Conservation (phyloP, 2,329 filamentous ascomycete genomes). For the Fusarium sp. region DNA sequence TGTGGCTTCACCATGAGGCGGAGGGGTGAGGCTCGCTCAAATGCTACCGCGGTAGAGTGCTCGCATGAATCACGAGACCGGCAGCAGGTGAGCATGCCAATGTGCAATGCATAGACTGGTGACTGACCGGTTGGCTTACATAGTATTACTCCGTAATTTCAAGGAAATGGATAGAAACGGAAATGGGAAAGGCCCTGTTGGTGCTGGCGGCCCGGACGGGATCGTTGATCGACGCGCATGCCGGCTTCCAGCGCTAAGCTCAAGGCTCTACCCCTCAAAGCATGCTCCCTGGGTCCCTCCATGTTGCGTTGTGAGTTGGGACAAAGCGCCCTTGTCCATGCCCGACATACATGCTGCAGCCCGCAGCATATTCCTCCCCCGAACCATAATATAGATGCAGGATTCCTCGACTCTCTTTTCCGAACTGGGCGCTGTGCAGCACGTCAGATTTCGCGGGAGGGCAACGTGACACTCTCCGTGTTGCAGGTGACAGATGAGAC, state of each 20-base stretch:
- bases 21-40: neutral
- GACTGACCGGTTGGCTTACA: neutral
- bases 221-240: slow-evolving; percentile 40
- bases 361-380: neutral
- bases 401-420: slow-evolving; percentile 6
- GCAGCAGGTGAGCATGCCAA: neutral
- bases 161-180: slow-evolving; percentile 9
- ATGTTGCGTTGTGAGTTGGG: neutral
- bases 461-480: slow-evolving; percentile 8
- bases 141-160: neutral
- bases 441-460: slow-evolving; percentile 2
- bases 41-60: neutral
- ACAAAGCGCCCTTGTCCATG: slow-evolving; percentile 9
- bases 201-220: slow-evolving; percentile 39
- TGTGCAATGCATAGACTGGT: neutral
- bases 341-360: slow-evolving; percentile 13
- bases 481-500: neutral
- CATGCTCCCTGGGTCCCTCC: neutral
- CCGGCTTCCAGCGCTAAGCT: slow-evolving; percentile 37
- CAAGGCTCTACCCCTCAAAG: slow-evolving; percentile 17
- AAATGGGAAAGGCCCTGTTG: slow-evolving; percentile 27
- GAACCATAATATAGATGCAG: slow-evolving; percentile 9
- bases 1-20: neutral
- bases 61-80: slow-evolving; percentile 1
- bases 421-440: slow-evolving; percentile 15